phyloP scores from a whole-genome alignment of 495 filamentous ascomycete species.

The Penicillium simplicissimum region DNA sequence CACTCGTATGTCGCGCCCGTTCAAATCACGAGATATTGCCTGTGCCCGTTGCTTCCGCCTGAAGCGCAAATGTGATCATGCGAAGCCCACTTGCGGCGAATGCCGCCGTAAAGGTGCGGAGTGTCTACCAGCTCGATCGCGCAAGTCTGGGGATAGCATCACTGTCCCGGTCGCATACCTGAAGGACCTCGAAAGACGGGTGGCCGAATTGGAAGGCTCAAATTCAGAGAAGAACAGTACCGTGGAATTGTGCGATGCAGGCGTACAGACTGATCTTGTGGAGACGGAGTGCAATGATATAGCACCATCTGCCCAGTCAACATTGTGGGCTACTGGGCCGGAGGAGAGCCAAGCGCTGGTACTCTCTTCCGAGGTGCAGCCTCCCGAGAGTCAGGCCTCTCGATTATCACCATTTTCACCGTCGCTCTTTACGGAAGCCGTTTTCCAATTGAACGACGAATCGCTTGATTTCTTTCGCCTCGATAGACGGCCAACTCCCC shows the following conservation, averaged over 20 bases:
- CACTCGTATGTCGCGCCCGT: constrained; percentile 30
- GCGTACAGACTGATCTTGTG: constrained; percentile 31
- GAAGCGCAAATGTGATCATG: constrained; percentile 40
- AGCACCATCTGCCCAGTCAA: not conserved
- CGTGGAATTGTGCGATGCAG: constrained; percentile 24
- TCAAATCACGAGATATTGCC: constrained; percentile 33
- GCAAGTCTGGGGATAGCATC: constrained; percentile 31
- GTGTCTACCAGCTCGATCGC: constrained; percentile 34
- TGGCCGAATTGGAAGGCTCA: constrained; percentile 28
- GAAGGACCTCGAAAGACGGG: constrained; percentile 28
- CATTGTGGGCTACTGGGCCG: not conserved
- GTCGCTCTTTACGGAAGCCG: constrained; percentile 11
- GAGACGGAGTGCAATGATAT: not conserved
- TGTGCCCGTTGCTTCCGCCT: constrained; percentile 38
- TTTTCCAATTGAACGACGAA: constrained; percentile 12
- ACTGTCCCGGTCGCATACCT: constrained; percentile 36
- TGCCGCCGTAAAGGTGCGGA: constrained; percentile 36
- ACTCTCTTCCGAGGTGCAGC: constrained; percentile 8
- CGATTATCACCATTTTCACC: constrained; percentile 9
- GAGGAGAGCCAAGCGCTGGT: constrained; percentile 14
- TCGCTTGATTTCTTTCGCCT: constrained; percentile 22
- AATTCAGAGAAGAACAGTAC: not conserved
- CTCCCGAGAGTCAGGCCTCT: not conserved
- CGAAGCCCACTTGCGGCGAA: constrained; percentile 36
- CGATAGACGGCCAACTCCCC: constrained; percentile 11